Conservation (phyloP, 2,329 filamentous ascomycete species). For the Aureobasidium sp. region DNA sequence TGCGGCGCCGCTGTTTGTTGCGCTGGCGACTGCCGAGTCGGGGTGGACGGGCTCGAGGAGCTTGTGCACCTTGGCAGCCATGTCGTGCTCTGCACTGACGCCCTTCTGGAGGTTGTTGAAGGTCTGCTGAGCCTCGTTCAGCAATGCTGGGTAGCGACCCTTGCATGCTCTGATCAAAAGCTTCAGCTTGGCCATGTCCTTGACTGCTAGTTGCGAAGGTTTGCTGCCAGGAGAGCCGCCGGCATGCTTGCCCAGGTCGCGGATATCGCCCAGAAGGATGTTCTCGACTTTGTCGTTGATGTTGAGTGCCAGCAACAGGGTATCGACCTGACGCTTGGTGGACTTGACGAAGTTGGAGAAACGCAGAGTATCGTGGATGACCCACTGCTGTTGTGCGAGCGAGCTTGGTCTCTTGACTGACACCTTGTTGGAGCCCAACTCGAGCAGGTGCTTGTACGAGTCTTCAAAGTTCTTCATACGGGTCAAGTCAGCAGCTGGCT, state of each 20-base stretch:
- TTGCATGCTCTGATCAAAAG: constrained; percentile 10
- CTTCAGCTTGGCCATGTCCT: constrained; percentile 11
- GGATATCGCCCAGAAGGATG: constrained; percentile 22
- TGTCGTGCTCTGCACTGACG: background rate
- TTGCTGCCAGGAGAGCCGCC: constrained; percentile 1
- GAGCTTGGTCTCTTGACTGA: constrained; percentile 20
- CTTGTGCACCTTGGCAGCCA: constrained; percentile 7
- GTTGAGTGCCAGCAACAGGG: constrained; percentile 30
- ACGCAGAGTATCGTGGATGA: constrained; percentile 31
- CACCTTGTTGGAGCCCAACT: constrained; percentile 25
- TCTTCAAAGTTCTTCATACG: constrained; percentile 38
- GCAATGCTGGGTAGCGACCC: constrained; percentile 2
- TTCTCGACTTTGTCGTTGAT: constrained; percentile 38
- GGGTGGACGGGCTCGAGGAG: background rate
- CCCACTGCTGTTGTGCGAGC: constrained; percentile 27
- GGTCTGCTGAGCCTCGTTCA: constrained; percentile 1
- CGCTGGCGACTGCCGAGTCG: constrained; percentile 1
- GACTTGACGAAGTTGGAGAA: constrained; percentile 35
- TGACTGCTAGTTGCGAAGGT: background rate
- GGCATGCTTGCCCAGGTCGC: constrained; percentile 28
- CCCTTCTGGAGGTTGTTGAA: constrained; percentile 8
- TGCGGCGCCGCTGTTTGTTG: background rate
- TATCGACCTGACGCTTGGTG: constrained; percentile 34
- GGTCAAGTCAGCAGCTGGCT: constrained; percentile 35
- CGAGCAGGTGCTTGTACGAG: constrained; percentile 34